Evolutionary conservation across 2,329 filamentous ascomycete species (phyloP), one percentile per base, ranked within the genome.

Genomic region (Podosphaera fusca): DNA sequence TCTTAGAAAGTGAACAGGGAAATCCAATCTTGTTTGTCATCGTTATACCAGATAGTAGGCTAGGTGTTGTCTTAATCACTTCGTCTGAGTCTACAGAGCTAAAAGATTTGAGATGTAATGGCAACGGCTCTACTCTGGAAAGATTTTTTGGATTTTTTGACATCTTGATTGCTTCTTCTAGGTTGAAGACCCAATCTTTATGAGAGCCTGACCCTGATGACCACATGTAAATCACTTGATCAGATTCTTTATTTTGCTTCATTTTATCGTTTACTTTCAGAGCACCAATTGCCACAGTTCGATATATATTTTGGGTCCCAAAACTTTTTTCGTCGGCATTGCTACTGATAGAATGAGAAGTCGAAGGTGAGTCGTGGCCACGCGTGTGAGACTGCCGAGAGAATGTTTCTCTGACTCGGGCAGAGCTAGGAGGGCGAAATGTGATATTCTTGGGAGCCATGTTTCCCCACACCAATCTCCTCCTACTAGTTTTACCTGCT

Each of bases 21-120:
- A 98, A 96, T 1, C 89, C 92, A 68, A 96, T 89, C 67, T 92
- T 92, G 64, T 76, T 84, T 0, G 89, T 94, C 68, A 84, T 84
- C 58, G 76, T 76, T 59, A 96, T 79, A 55, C 84, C 82, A 55
- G 94, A 84, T 12, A 98, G 78, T 12, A 94, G 72, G 0, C 90
- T 96, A 0, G 92, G 92, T 2, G 87, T 95, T 53, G 84, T 81
- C 65, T 85, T 87, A 65, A 96, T 84, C 46, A 98, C 76, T 0
- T 72, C 74, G 61, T 94, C 87, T 0, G 87, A 81, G 64, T 96
- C 87, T 1, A 79, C 74, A 63, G 84, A 78, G 40, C 80, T 77
- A 67, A 95, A 95, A 1, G 85, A 77, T 63, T 83, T 84, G 12
- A 95, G 72, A 59, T 86, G 84, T 1, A 95, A 73, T 62, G 90